Evolutionary conservation across 2,329 filamentous ascomycete species (phyloP), one percentile per base, ranked within the genome.

Genomic region (Cryphonectria parasitica): DNA sequence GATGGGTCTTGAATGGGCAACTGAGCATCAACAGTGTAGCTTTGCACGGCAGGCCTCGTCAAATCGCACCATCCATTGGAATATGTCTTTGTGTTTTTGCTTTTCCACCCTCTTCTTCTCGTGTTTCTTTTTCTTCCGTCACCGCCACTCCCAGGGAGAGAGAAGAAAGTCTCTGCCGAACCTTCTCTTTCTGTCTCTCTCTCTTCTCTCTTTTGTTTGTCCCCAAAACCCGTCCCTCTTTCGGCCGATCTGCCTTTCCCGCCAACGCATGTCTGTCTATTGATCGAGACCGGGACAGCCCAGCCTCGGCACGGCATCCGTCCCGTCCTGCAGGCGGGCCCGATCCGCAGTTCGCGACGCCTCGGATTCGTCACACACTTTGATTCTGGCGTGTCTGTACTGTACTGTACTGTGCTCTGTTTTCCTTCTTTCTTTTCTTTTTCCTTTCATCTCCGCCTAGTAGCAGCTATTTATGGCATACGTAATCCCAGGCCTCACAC

Each of bases 281-380:
- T 25, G 25, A 28, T 45, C n/a, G 10, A 64, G 28, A 36, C 63
- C 15, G 19, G 63, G 63, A 52, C 63, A 64, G n/a, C 39, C 63
- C 41, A 49, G 63, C 41, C 63, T 49, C 63, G 63, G 63, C 13
- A 64, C 41, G 43, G 41, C 19, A 31, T 31, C 63, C 63, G 63
- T 64, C 36, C 63, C 63, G 63, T 64, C 63, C 41, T 49, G 63
- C 63, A 64, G 63, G 41, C 63, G 63, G 63, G 63, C 63, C 63
- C 63, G 63, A 64, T 64, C 63, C 63, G 41, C 63, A 49, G 63
- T 64, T 64, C 63, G 63, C 28, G 41, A 49, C 28, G 63, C 58
- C 58, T 61, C 58, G 58, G 31, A 61, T 61, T 61, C 63, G 41
- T 43, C 63, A 49, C 63, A 49, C 28, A 64, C 34, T 64, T 13